Base-by-base conservation (phyloP, 2,329 filamentous ascomycete species). In the Phaeosphaeriaceae sp. region DNA sequence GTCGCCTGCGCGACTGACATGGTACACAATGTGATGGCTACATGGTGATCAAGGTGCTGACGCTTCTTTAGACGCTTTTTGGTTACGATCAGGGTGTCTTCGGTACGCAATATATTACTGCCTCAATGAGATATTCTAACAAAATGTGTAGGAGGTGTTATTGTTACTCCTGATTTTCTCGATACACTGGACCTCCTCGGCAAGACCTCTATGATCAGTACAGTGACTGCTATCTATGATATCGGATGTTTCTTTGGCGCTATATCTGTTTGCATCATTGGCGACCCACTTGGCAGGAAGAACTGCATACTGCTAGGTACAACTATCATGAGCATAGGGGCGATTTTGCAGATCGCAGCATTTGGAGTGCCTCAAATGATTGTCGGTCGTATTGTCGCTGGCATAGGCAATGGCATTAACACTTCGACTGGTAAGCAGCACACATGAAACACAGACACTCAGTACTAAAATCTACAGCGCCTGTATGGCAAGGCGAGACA, bases 201-300 rank as follows among this genome's bases (percentile, higher is more conserved):
- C 3, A 70, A 70, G 26, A 74, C 66, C 56, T 75, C 68, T 42
- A 68, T 67, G 43, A 54, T 76, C 54, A 63, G 71, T n/a, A 82
- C 80, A 0, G 79, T 83, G 9, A 82, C 80, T 1, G 81, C 82
- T 2, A 79, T 84, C 45, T 84, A 85, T 63, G 81, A 85, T 54
- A 74, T 86, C 26, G 83, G 83, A 7, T 85, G 83, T 61, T 85
- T 86, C 64, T 69, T 85, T 35, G 84, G 83, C 13, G 82, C 77
- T 2, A 69, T 82, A 23, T 58, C 76, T 2, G 75, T 62, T 12
- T 78, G n/a, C 44, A 62, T 72, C 12, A 61, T 79, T 20, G 80
- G 80, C 16, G 80, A 83, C 34, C 63, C 56, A 2, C 66, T 81
- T 1, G 80, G 81, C 3, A 68, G 81, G 20, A 79, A 78, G 50